Evolutionary conservation across 495 filamentous ascomycete species (phyloP), one percentile per base, ranked within the genome.

Genomic region (Parathielavia appendiculata): DNA sequence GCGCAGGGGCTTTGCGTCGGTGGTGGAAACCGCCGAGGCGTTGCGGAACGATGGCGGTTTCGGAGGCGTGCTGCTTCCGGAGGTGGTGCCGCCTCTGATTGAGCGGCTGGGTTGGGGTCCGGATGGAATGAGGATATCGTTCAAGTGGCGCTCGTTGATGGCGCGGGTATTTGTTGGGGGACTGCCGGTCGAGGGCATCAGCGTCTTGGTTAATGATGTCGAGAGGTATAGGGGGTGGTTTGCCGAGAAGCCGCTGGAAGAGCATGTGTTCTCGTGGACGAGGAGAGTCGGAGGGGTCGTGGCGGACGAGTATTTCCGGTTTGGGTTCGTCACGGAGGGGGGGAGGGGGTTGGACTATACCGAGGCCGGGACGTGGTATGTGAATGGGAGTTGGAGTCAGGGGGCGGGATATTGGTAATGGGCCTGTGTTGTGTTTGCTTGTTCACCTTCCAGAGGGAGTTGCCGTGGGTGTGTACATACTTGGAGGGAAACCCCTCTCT

Each of bases 1-100:
- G 26, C 26, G 6, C 26, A 30, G 26, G 92, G 92, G 92, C 11
- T 97, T 95, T 63, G 92, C 89, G 47, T 81, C 86, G 1, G 81
- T 97, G 67, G 78, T 97, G n/a, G 88, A 97, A 72, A 97, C 93
- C 0, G 81, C 86, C 1, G 81, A 72, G 1, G 82, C 83, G 19
- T 70, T 97, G 40, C 79, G 81, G 38, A 86, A 86, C 11, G 88
- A 89, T 48, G 83, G 83, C 0, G 84, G 84, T 72, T 77, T 87
- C 55, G 85, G 85, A 12, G 83, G 85, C 13, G 82, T 84, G 2
- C 69, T 81, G 1, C 79, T 90, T n/a, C 93, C 93, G 0, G 75
- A 73, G 36, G 72, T 95, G 53, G 71, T 77, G 5, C 69, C 75
- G 8, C 76, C 79, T 4, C 54, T 72, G 9, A 75, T 83, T 1